These are phyloP conservation scores for Gastrolobium villosum DNA, from an alignment of 306 rosid species.

Conservation along the genomic window DNA sequence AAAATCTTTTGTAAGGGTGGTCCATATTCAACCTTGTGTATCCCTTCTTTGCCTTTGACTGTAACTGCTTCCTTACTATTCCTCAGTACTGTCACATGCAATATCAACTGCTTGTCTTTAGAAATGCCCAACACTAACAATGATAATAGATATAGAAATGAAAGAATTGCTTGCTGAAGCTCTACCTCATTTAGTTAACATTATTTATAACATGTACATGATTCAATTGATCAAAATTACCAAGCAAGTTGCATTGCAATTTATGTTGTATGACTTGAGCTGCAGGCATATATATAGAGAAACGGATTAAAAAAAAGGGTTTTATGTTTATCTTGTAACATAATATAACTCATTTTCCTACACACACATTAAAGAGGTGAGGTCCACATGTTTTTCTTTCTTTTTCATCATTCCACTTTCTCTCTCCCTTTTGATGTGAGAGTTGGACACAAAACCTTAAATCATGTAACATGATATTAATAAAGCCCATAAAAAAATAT, in stretches of 20 bases:
- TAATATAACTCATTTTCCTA: too few species aligned
- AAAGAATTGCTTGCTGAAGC: not conserved
- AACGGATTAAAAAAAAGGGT: not conserved
- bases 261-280: not conserved
- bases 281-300: conserved; percentile 8
- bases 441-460: too few species aligned
- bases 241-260: not conserved
- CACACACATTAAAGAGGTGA: too few species aligned
- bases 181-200: not conserved
- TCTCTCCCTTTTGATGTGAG: too few species aligned
- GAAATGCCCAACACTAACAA: not conserved
- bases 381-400: too few species aligned
- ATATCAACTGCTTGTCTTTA: not conserved
- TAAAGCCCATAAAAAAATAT: too few species aligned
- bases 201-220: not conserved
- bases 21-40: not conserved
- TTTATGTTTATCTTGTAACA: too few species aligned
- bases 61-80: too few species aligned
- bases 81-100: not conserved
- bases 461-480: too few species aligned
- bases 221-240: not conserved
- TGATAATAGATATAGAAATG: not conserved
- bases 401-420: too few species aligned
- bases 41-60: not conserved
- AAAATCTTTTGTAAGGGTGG: not conserved